phyloP scores from a whole-genome alignment of 192 early-diverging fungal genomes.

The Entophlyctis luteolus region DNA sequence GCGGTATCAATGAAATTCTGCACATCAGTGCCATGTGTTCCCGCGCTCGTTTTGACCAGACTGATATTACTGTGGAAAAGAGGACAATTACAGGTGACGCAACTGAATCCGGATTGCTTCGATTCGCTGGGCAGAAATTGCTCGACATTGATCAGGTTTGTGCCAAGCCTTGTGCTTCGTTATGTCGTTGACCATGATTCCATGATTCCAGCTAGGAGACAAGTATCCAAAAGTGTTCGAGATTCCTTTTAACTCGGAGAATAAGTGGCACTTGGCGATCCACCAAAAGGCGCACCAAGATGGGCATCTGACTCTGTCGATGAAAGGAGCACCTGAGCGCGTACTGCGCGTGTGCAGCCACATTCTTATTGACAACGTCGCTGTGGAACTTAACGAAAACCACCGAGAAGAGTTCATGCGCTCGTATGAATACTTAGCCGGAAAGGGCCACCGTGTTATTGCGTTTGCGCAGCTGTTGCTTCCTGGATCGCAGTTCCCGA shows the following conservation, averaged over 20 bases:
- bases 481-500: constrained; percentile 63
- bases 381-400: constrained; percentile 30
- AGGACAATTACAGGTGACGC: constrained; percentile 51
- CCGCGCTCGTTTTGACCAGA: constrained; percentile 15
- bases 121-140: constrained; percentile 34
- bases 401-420: constrained; percentile 53
- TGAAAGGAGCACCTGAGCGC: constrained; percentile 80
- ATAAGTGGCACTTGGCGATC: constrained; percentile 87
- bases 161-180: constrained; percentile 23
- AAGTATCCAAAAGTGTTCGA: constrained; percentile 80
- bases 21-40: constrained; percentile 62
- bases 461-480: constrained; percentile 63
- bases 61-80: constrained; percentile 51
- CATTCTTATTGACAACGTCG: constrained; percentile 58
- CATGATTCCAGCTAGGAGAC: no score
- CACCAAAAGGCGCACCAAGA: not conserved
- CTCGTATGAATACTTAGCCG: constrained; percentile 56
- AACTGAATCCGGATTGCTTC: constrained; percentile 34
- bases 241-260: constrained; percentile 88
- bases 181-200: no score
- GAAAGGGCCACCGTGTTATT: constrained; percentile 80
- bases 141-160: constrained; percentile 30
- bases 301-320: constrained; percentile 40
- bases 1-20: constrained; percentile 55
- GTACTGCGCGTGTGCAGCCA: constrained; percentile 61